Base-by-base conservation (phyloP, 129 eudicot species). In the Calendula officinalis region DNA sequence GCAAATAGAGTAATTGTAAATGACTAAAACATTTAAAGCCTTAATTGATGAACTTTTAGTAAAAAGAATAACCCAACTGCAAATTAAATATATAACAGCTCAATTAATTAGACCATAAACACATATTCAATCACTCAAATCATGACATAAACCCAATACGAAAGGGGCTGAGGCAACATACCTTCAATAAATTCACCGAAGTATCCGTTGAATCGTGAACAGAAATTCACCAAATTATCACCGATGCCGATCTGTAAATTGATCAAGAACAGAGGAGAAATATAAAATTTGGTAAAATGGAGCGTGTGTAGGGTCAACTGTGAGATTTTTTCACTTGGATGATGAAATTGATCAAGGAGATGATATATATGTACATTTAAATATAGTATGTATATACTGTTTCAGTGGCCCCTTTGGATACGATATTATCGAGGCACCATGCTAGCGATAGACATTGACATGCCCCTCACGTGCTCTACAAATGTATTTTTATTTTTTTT, bases 141-240 rank as follows among this genome's bases (percentile, higher is more conserved):
- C 42, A 33, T 13, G 5, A 16, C 17, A 35, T 37, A 48, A 35
- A 50, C 27, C 60, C 50, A 39, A 27, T 22, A 52, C 1, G 15
- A 16, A 36, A 54, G 56, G 30, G 45, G 5, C 37, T 64, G 45
- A 64, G 69, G 13, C 4, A 14, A 67, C 63, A 45, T 42, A 67
- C 64, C 72, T 67, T 14, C 15, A 33, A 14, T 67, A 60, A 16
- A 2, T 52, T 52, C 43, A 35, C 10, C n/a, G 43, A 9, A 56
- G n/a, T 11, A 56, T 34, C 43, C 2, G 62, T 35, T 34, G 5
- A 10, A 35, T 56, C 11, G 7, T 56, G 8, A 56, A 49, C 33
- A 22, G n/a, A 41, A 11, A 22, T 49, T 6, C 4, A 37, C 30
- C 30, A 22, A 22, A 22, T 27, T 53, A 15, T 67, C 42, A 6